Evolutionary conservation across 2,329 filamentous ascomycete species (phyloP), one percentile per base, ranked within the genome.

Genomic region (Penicillium sp.): DNA sequence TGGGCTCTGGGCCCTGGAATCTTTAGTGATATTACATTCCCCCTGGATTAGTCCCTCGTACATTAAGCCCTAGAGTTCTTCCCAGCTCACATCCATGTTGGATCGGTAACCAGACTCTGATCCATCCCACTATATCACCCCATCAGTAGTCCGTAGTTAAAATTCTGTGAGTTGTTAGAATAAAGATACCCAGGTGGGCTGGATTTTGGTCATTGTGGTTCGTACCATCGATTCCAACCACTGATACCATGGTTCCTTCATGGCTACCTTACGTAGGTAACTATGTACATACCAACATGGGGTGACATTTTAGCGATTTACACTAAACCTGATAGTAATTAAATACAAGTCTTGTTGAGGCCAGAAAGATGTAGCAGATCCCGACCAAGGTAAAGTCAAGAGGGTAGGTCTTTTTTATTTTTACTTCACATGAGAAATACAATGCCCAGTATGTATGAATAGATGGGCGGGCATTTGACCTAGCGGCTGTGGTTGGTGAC

Each of bases 111-210:
- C 71, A 75, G 53, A 76, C 37, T 7, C 68, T 31, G 70, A 68
- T 11, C 69, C 67, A 25, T 72, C 71, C 0, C 48, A 48, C 37
- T 72, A 69, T 19, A 71, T 62, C 5, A 76, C 65, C 2, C 77
- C 67, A 54, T 77, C 74, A 55, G 75, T 76, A 55, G 75, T 76
- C 74, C 62, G 2, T 70, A 70, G 43, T 70, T 75, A 54, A 77
- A 75, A 8, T 42, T 28, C 5, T 17, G 5, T 2, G 1, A 19
- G 16, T 43, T 22, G 7, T 31, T 44, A 10, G 4, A 44, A 9
- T 30, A 44, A 30, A 30, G 26, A 31, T n/a, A n/a, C n/a, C n/a
- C n/a, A n/a, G n/a, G n/a, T 30, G 7, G 6, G 11, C 26, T 19
- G 4, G 6, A 17, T 19, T 31, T n/a, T 6, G 6, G 26, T 14